Conservation (phyloP, 768 basidiomycete genomes). For the Nevesoporus exiguus region DNA sequence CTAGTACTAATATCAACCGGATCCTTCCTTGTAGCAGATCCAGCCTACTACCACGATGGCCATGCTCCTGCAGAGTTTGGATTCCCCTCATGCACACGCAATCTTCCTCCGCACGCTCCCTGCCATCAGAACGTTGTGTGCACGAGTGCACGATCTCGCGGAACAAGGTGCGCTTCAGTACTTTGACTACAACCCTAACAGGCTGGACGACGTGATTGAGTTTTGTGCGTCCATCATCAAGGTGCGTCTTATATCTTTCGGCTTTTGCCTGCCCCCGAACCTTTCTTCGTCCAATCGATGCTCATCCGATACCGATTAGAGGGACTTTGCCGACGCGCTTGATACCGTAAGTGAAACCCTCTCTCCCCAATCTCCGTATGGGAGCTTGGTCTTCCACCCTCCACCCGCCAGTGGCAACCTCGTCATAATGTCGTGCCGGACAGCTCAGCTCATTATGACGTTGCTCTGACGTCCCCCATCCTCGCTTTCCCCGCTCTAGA, state of each 20-base stretch:
- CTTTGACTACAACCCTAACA: constrained; percentile 81
- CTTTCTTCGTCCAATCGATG: not conserved
- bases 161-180: constrained; percentile 72
- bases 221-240: constrained; percentile 79
- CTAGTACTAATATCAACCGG: not conserved
- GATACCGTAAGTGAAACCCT: constrained; percentile 43
- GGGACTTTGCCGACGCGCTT: constrained; percentile 76
- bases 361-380: not conserved
- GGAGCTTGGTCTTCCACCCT: constrained; percentile 5
- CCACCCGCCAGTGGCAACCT: not conserved
- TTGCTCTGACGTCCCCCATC: not conserved
- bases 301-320: constrained; percentile 39
- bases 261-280: not conserved
- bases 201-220: constrained; percentile 61
- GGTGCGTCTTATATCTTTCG: constrained; percentile 37
- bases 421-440: not conserved
- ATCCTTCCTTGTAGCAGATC: not conserved
- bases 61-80: not conserved
- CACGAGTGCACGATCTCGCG: constrained; percentile 74
- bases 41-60: not conserved
- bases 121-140: constrained; percentile 86
- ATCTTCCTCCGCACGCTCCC: constrained; percentile 81
- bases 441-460: not conserved
- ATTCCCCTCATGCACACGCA: constrained; percentile 32
- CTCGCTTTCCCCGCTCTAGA: constrained; percentile 42